Evolutionary conservation across 768 basidiomycete genomes (phyloP).

Genomic region (Suillus discolor): DNA sequence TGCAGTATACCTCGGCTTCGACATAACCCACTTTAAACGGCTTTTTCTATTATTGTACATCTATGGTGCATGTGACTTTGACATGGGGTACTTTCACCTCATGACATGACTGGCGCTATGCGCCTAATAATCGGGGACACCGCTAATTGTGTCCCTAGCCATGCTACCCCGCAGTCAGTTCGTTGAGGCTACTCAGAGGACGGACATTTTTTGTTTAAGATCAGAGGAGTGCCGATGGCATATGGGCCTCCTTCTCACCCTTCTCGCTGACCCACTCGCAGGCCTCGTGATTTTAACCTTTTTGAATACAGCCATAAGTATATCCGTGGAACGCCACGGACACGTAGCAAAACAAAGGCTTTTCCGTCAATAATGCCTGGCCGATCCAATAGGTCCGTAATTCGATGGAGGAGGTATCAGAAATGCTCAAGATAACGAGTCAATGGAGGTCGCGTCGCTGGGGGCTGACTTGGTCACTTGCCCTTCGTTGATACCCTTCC

Average conservation of each 20-base stretch:
- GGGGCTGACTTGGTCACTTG: not conserved
- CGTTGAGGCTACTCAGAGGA: not conserved
- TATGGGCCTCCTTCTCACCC: not conserved
- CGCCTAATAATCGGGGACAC: not conserved
- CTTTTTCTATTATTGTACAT: not conserved
- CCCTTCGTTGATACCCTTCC: not conserved
- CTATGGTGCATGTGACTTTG: not conserved
- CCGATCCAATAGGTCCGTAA: no score
- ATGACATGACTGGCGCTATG: not conserved
- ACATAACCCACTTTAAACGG: not conserved
- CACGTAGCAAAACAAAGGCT: not conserved
- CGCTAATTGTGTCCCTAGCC: not conserved
- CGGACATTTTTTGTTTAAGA: not conserved
- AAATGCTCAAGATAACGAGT: not conserved
- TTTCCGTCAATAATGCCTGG: not conserved
- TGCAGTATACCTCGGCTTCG: not conserved
- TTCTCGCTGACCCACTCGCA: not conserved
- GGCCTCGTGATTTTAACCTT: not conserved
- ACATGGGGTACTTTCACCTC: not conserved
- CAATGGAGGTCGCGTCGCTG: not conserved
- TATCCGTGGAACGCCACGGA: not conserved
- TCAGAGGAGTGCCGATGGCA: not conserved
- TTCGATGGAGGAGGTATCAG: not conserved
- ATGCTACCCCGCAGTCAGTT: not conserved
- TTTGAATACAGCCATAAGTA: not conserved